These are phyloP conservation scores for Strobilomyces dryophilus DNA, from an alignment of 768 basidiomycete genomes.

Conservation along the genomic window DNA sequence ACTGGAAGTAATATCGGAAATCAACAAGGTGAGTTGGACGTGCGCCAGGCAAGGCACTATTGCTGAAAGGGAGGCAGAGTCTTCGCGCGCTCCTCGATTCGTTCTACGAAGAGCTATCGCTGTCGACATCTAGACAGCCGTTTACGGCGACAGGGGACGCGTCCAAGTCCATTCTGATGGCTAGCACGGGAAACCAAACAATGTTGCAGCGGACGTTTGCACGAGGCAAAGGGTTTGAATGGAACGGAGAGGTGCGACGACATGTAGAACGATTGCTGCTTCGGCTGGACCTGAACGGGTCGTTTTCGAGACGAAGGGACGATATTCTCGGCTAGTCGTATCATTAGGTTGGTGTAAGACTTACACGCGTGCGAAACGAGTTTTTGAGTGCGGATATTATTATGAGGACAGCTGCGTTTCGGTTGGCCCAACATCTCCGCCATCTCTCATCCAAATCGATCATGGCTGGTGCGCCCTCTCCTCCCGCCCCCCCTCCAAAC, in stretches of 20 bases:
- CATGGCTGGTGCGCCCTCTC: constrained; percentile 37
- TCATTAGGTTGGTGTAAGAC: not conserved
- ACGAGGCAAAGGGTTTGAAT: constrained; percentile 49
- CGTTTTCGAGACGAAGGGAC: constrained; percentile 50
- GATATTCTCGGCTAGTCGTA: not conserved
- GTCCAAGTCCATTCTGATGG: constrained; percentile 68
- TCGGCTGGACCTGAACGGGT: constrained; percentile 81
- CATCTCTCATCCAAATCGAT: constrained; percentile 41
- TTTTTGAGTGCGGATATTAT: constrained; percentile 20
- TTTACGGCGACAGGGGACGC: constrained; percentile 58
- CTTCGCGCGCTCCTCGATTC: constrained; percentile 62
- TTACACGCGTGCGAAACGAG: not conserved
- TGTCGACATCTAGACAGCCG: constrained; percentile 72
- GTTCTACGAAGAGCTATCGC: constrained; percentile 79
- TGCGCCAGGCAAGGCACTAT: not conserved
- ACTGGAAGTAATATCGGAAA: constrained; percentile 62
- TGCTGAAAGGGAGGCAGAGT: constrained; percentile 41
- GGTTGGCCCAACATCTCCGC: constrained; percentile 39
- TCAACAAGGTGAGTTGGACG: constrained; percentile 57
- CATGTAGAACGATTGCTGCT: constrained; percentile 81
- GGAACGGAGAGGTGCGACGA: constrained; percentile 65
- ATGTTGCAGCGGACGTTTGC: constrained; percentile 48
- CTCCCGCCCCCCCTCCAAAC: too few relatives aligned
- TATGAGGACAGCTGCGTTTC: not conserved
- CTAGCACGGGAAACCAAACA: constrained; percentile 46